Evolutionary conservation across 1,139 yeast species (phyloP), one percentile per base, ranked within the genome.

Genomic region (Geotrichum histeridarum): DNA sequence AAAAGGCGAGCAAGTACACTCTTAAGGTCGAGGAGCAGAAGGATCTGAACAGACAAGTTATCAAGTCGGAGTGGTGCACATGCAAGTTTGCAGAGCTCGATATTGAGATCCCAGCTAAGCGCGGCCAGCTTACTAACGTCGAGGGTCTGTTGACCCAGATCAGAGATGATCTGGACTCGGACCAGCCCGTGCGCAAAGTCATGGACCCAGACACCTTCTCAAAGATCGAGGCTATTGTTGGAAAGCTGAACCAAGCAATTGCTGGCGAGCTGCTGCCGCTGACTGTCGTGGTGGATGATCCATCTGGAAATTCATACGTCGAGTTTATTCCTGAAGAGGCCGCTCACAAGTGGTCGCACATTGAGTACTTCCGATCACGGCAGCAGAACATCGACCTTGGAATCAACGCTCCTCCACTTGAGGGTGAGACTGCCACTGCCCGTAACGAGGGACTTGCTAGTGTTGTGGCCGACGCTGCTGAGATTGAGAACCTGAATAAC

Each of bases 281-380:
- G 59, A 87, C 95, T 0, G 79, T 94, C 52, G 76, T 80, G 15
- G 73, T 90, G 17, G 97, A 91, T 69, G 99, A 93, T 71, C 98
- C 99, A 36, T 81, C 97, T 0, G 99, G 99, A 18, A 93, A 94
- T 73, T 91, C 98, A 1, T 94, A 97, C 96, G 84, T 94, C 55
- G 96, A 90, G 68, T 90, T 80, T 67, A 72, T 80, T 56, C 98
- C 98, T 18, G 91, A 87, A 55, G 96, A 91, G 68, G 79, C 96
- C 11, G 75, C 86, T 53, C 96, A 89, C 71, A 89, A 90, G 68
- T 91, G 98, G 97, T 79, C 95, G 32, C 86, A 83, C 73, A 77
- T 78, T 46, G 94, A 90, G 64, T 93, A 93, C 70, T 73, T 79
- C 64, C 80, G 99, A 73, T 80, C 95, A 3, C 89, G 89, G 42